These are phyloP conservation scores for Nyctanthes arbortristis DNA, from an alignment of 257 asterid species.

Conservation along the genomic window DNA sequence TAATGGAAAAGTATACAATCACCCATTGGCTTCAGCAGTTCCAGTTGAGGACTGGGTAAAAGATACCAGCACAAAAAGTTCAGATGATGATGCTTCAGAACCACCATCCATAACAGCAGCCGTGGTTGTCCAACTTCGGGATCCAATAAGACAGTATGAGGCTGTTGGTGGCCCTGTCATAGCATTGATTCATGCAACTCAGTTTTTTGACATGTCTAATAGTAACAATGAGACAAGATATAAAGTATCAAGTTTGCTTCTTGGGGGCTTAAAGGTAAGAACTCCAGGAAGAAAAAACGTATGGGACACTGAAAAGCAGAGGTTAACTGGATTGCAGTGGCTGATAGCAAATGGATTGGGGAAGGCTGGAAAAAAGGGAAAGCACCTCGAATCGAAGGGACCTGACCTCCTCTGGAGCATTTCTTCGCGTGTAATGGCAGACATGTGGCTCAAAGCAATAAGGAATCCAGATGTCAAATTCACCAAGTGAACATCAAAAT, in stretches of 20 bases:
- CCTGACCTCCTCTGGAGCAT: slow-evolving; percentile 76
- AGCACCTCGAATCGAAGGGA: slow-evolving; percentile 38
- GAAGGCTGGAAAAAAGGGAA: slow-evolving; percentile 61
- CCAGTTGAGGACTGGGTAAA: slow-evolving; percentile 66
- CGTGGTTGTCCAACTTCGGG: slow-evolving; percentile 70
- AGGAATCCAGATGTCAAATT: slow-evolving; percentile 88
- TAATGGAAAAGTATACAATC: slow-evolving; percentile 26
- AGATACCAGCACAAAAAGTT: not conserved
- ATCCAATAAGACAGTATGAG: slow-evolving; percentile 85
- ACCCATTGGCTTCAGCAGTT: slow-evolving; percentile 52
- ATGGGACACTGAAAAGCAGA: slow-evolving; percentile 85
- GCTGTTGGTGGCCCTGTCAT: slow-evolving; percentile 90
- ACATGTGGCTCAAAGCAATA: slow-evolving; percentile 94
- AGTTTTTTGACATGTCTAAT: slow-evolving; percentile 1
- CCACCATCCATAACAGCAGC: slow-evolving; percentile 32
- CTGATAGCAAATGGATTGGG: slow-evolving; percentile 70
- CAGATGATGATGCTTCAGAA: slow-evolving; percentile 16
- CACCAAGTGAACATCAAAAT: slow-evolving; percentile 33
- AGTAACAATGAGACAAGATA: slow-evolving; percentile 47
- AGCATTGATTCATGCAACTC: slow-evolving; percentile 52
- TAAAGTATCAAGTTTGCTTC: slow-evolving; percentile 55
- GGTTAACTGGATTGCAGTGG: slow-evolving; percentile 88
- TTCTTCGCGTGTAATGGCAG: slow-evolving; percentile 81
- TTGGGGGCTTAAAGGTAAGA: slow-evolving; percentile 68
- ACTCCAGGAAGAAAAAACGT: slow-evolving; percentile 31